phyloP scores from a whole-genome alignment of 139 green algal genomes.

The Coelastrella sp. region DNA sequence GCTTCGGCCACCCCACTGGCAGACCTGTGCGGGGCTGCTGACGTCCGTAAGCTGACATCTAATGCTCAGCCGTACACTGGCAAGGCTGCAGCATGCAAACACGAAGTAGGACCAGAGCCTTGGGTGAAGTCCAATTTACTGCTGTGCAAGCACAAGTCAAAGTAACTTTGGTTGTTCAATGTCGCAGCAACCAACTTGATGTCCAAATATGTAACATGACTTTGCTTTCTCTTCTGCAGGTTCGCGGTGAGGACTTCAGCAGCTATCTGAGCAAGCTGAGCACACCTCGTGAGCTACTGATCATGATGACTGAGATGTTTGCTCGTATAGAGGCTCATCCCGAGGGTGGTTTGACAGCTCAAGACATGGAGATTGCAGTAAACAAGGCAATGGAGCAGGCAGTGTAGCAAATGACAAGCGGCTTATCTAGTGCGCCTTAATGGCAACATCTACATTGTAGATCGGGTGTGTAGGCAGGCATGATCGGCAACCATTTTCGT shows the following conservation, averaged over 20 bases:
- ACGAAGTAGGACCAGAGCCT: slow-evolving; percentile 56
- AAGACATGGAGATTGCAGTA: slow-evolving; percentile 93
- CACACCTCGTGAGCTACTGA: slow-evolving; percentile 91
- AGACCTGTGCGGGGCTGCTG: too few relatives aligned
- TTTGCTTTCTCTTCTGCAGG: slow-evolving; percentile 50
- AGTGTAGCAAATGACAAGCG: slow-evolving; percentile 54
- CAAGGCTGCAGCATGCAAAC: too few relatives aligned
- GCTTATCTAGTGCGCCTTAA: too few relatives aligned
- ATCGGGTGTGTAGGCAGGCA: too few relatives aligned
- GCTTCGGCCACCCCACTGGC: too few relatives aligned
- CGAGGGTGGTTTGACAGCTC: slow-evolving; percentile 81
- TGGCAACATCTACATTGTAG: too few relatives aligned
- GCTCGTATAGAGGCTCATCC: slow-evolving; percentile 88
- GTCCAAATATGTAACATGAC: too few relatives aligned
- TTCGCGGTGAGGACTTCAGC: slow-evolving; percentile 87
- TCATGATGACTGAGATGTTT: slow-evolving; percentile 95
- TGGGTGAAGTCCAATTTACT: slow-evolving; percentile 86
- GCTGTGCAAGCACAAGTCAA: slow-evolving; percentile 60
- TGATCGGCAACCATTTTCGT: too few relatives aligned
- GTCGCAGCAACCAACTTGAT: too few relatives aligned
- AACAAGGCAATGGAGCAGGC: slow-evolving; percentile 82
- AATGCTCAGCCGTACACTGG: too few relatives aligned
- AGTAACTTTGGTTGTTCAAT: too few relatives aligned
- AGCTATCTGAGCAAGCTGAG: slow-evolving; percentile 86
- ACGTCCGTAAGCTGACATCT: too few relatives aligned